Percentiles rank a stretch among this genome's conserved stretches.
These are phyloP conservation scores for Helianthus annuus DNA, from an alignment of 129 eudicot genomes.

Conservation along the genomic window DNA sequence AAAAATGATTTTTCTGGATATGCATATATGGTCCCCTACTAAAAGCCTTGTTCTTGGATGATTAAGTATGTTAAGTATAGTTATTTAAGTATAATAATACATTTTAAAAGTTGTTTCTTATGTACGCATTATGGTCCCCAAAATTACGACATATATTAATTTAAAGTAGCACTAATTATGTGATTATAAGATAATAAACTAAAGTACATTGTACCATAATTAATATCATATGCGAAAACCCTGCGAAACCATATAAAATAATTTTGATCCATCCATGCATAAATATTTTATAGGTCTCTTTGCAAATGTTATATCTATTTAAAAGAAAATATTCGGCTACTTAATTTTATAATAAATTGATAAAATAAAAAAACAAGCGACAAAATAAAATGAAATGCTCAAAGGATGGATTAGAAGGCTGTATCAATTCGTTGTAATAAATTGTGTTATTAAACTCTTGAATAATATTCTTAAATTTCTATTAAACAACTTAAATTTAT, in stretches of 20 bases:
- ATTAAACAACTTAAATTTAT: background rate
- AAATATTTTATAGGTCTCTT: no score
- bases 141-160: slow-evolving; percentile 18
- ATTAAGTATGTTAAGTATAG: slow-evolving; percentile 24
- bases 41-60: slow-evolving; percentile 20
- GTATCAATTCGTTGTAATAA: background rate
- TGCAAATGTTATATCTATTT: no score
- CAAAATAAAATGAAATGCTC: background rate
- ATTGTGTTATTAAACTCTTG: no score
- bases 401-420: background rate
- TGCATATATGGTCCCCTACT: slow-evolving; percentile 38
- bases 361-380: background rate
- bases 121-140: slow-evolving; percentile 30
- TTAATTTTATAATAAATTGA: background rate
- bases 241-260: background rate
- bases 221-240: background rate
- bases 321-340: no score
- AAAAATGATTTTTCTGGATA: slow-evolving; percentile 16
- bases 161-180: slow-evolving; percentile 10
- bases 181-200: slow-evolving; percentile 17
- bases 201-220: slow-evolving; percentile 23
- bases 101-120: background rate
- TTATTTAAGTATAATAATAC: background rate
- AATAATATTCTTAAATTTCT: background rate
- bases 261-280: background rate